Conservation (phyloP, 208 protist species). For the Zelonia costaricensis region DNA sequence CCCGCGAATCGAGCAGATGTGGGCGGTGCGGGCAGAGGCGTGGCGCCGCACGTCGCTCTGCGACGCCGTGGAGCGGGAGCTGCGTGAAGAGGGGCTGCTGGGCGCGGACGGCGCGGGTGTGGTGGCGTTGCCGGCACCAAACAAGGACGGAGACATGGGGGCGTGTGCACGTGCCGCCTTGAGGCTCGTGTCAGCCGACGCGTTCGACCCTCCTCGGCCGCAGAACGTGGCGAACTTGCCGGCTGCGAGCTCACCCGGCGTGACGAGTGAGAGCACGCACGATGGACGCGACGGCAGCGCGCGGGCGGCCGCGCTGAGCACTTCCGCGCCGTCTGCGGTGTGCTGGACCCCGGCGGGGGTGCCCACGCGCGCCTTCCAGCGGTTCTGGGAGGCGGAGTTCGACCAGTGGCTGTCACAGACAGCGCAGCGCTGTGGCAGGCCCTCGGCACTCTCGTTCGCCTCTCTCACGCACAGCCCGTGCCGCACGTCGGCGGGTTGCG, state of each 20-base stretch:
- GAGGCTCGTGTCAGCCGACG: too few relatives aligned
- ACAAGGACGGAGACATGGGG: too few relatives aligned
- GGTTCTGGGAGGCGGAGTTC: slow-evolving; percentile 20
- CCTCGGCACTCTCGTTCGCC: slow-evolving; percentile 2
- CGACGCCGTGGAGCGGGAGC: slow-evolving; percentile 9
- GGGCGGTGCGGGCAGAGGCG: slow-evolving; percentile 21
- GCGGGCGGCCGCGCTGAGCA: too few relatives aligned
- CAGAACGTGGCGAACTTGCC: too few relatives aligned
- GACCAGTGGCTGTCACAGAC: slow-evolving; percentile 5
- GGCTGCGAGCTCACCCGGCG: too few relatives aligned
- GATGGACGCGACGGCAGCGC: too few relatives aligned
- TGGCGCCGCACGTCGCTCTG: slow-evolving; percentile 5
- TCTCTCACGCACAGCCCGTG: not conserved
- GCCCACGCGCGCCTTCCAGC: slow-evolving; percentile 13
- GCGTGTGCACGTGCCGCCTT: too few relatives aligned
- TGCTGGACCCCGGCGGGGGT: slow-evolving; percentile 12
- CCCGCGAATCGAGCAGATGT: slow-evolving; percentile 41
- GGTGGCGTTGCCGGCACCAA: not conserved
- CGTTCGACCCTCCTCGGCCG: too few relatives aligned
- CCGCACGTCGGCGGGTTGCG: too few relatives aligned
- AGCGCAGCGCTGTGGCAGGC: too few relatives aligned
- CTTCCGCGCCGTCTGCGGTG: too few relatives aligned
- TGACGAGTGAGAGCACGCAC: too few relatives aligned
- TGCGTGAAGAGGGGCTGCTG: not conserved
- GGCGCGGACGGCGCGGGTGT: not conserved